A percentile compares a stretch with the other conserved stretches of the same genome.
phyloP scores from a whole-genome alignment of 345 rosid genomes.

The Raphanus sativus region DNA sequence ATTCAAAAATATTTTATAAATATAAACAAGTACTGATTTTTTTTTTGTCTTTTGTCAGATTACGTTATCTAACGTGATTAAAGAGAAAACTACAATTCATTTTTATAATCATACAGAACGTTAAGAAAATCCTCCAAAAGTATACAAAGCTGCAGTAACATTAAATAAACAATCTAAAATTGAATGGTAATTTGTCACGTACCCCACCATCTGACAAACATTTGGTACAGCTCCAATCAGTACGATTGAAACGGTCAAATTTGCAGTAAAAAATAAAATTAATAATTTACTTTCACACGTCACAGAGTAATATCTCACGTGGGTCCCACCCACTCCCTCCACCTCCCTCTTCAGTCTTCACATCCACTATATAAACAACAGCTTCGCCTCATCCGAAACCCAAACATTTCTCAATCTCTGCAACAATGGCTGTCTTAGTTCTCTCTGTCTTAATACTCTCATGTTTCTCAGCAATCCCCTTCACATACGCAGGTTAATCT shows the following conservation, averaged over 20 bases:
- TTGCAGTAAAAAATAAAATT: background rate
- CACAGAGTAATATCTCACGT: conserved; percentile 20
- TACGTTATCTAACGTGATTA: conserved; percentile 6
- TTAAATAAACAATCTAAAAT: background rate
- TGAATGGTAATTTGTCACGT: conserved; percentile 30
- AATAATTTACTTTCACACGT: conserved; percentile 20
- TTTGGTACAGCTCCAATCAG: conserved; percentile 23
- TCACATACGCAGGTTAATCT: conserved; percentile 42
- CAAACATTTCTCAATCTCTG: conserved; percentile 13
- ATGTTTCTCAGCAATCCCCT: conserved; percentile 31
- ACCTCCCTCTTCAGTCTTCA: conserved; percentile 24
- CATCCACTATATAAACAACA: conserved; percentile 20
- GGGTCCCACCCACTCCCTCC: conserved; percentile 38
- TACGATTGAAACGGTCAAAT: conserved; percentile 37
- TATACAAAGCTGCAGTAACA: conserved; percentile 1
- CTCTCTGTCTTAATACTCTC: conserved; percentile 32
- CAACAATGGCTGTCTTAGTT: conserved; percentile 26
- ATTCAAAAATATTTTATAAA: background rate
- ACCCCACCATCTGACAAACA: conserved; percentile 22
- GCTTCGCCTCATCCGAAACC: background rate
- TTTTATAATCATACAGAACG: background rate
- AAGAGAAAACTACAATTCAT: background rate
- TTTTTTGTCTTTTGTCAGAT: background rate
- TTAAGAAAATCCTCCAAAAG: background rate
- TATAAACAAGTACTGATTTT: background rate